A percentile compares a stretch with the other conserved stretches of the same genome.
Conservation (phyloP, 129 eudicot species). For the Erigeron canadensis region DNA sequence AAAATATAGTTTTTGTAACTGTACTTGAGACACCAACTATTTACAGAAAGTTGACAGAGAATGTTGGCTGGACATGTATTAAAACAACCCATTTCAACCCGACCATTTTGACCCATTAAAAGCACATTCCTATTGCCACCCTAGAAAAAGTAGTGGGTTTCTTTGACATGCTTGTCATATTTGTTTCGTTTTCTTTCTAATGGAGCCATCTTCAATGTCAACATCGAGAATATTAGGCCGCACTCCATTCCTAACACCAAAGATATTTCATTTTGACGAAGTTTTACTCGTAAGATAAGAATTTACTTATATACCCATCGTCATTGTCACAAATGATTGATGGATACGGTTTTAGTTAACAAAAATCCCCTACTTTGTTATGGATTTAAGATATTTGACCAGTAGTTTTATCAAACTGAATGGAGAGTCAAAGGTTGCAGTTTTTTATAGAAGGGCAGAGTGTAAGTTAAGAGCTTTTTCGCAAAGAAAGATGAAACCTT, state of each 20-base stretch:
- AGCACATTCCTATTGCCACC: no score
- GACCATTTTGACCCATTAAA: neutral
- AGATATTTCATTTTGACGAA: no score
- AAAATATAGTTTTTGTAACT: neutral
- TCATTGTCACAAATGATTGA: no score
- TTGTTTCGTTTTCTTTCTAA: neutral
- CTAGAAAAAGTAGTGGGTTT: neutral
- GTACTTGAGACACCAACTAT: neutral
- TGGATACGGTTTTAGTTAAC: conserved; percentile 2
- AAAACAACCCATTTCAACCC: neutral
- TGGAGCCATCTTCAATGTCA: neutral
- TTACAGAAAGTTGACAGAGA: neutral
- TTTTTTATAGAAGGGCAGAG: neutral
- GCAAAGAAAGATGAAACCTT: conserved; percentile 26
- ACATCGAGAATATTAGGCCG: neutral
- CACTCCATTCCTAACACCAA: no score
- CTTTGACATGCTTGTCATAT: neutral
- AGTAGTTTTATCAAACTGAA: neutral
- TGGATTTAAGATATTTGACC: conserved; percentile 1
- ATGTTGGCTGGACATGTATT: neutral
- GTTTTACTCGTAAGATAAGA: no score
- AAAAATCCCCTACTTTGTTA: neutral
- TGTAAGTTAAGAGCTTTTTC: neutral
- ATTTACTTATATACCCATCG: no score
- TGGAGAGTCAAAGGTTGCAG: neutral